A percentile compares a stretch with the other conserved stretches of the same genome.
These are phyloP conservation scores for Sporothrix phasma DNA, from an alignment of 2,329 filamentous ascomycete genomes.

Conservation along the genomic window DNA sequence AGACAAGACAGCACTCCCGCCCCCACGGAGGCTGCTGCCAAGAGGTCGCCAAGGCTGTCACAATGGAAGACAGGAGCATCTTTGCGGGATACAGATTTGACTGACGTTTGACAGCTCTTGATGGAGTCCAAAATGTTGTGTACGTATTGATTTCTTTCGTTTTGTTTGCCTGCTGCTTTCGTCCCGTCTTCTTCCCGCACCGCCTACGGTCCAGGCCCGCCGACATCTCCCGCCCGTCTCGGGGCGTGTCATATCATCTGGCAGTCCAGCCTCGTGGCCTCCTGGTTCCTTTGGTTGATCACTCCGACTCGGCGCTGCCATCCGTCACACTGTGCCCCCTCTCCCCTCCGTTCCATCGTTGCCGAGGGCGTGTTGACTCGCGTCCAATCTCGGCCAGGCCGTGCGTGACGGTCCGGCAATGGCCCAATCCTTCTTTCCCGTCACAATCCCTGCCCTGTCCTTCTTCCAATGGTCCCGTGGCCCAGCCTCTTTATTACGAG, in stretches of 20 bases:
- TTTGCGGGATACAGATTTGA: slow-evolving; percentile 15
- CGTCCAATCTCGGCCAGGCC: background rate
- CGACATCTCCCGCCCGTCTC: too few species aligned
- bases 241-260: background rate
- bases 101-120: slow-evolving; percentile 27
- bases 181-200: background rate
- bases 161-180: background rate
- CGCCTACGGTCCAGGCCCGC: too few species aligned
- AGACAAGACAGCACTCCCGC: background rate
- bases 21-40: background rate
- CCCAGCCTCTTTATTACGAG: background rate
- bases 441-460: too few species aligned
- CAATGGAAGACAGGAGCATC: background rate
- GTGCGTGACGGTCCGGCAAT: too few species aligned
- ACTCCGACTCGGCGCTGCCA: background rate
- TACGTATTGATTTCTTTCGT: slow-evolving; percentile 14
- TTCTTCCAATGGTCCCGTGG: background rate
- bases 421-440: too few species aligned
- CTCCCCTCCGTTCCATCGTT: background rate
- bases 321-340: background rate
- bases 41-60: slow-evolving; percentile 9
- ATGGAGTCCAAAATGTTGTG: slow-evolving; percentile 28
- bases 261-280: background rate
- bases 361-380: background rate
- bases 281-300: background rate